Evolutionary conservation across 148 eudicot genomes (phyloP), one percentile per base, ranked within the genome.

Genomic region (Rhododendron kiyosumense): DNA sequence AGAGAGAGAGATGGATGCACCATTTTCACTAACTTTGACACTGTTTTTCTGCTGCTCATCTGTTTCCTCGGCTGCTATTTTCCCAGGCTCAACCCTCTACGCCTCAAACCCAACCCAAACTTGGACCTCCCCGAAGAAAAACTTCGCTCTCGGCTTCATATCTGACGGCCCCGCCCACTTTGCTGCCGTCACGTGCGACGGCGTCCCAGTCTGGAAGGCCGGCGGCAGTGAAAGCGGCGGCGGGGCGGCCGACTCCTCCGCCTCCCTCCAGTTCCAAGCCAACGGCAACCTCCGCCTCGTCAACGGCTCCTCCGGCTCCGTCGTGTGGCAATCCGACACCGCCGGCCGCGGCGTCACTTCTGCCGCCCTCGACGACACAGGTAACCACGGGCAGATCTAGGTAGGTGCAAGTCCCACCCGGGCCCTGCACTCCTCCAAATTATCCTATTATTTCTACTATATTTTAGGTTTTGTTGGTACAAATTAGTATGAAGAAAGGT

Each of bases 261-360:
- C 94, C 87, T 73, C 89, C 43, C 89, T 93, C 84, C 85, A 12
- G 1, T 86, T 96, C 65, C 90, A 79, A 69, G 22, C 89, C 12
- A 61, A 87, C 34, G 98, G 98, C 2, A 88, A 94, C 87, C 89
- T 93, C 63, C 85, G 69, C 32, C 92, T 94, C 4, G 69, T 75
- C 79, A 86, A 90, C 73, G 89, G 87, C 75, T 59, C 90, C 85
- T 46, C 91, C 67, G 85, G 80, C 46, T 18, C 77, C 41, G 28
- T 90, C 52, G 84, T 93, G 49, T 96, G 98, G 98, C 57, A 86
- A 49, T 92, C 98, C 65, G 22, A 79, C 84, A 96, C 99, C 36
- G 81, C 93, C 28, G 61, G 82, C 32, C 88, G 77, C 24, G 92
- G 92, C 43, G 91, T 96, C 49, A 63, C 24, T 24, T 74, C 78